Evolutionary conservation across 225 moss, liverwort and hornwort genomes (phyloP).

Genomic region (Polytrichum commune): DNA sequence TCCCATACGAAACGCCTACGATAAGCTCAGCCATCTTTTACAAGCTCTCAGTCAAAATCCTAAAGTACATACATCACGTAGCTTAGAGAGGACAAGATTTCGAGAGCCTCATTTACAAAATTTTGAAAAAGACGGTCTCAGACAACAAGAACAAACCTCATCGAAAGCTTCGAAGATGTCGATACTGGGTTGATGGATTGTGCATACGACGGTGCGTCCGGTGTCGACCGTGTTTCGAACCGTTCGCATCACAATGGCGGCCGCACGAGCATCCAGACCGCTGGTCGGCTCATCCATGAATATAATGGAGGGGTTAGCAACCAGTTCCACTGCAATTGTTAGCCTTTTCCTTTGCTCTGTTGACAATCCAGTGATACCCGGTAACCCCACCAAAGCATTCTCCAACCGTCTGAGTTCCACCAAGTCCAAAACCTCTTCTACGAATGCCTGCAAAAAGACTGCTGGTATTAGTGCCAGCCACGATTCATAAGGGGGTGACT

Average conservation of each 20-base stretch:
- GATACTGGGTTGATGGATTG: slow-evolving; percentile 54
- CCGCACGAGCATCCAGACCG: slow-evolving; percentile 54
- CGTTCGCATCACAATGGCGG: slow-evolving; percentile 62
- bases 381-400: slow-evolving; percentile 45
- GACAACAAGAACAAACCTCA: slow-evolving; percentile 21
- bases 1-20: too few relatives aligned
- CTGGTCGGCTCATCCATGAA: slow-evolving; percentile 66
- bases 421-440: slow-evolving; percentile 54
- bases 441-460: slow-evolving; percentile 32
- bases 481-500: too few relatives aligned
- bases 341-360: slow-evolving; percentile 54
- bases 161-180: slow-evolving; percentile 60
- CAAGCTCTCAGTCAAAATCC: too few relatives aligned
- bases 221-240: slow-evolving; percentile 55
- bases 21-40: too few relatives aligned
- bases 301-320: slow-evolving; percentile 54
- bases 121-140: too few relatives aligned
- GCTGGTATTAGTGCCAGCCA: too few relatives aligned
- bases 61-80: too few relatives aligned
- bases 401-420: slow-evolving; percentile 45
- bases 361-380: slow-evolving; percentile 44
- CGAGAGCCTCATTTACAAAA: too few relatives aligned
- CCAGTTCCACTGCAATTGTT: slow-evolving; percentile 55
- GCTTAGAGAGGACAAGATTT: too few relatives aligned
- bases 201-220: slow-evolving; percentile 54